These are phyloP conservation scores for Colletotrichum kahawae DNA, from an alignment of 2,329 filamentous ascomycete genomes.

Conservation along the genomic window DNA sequence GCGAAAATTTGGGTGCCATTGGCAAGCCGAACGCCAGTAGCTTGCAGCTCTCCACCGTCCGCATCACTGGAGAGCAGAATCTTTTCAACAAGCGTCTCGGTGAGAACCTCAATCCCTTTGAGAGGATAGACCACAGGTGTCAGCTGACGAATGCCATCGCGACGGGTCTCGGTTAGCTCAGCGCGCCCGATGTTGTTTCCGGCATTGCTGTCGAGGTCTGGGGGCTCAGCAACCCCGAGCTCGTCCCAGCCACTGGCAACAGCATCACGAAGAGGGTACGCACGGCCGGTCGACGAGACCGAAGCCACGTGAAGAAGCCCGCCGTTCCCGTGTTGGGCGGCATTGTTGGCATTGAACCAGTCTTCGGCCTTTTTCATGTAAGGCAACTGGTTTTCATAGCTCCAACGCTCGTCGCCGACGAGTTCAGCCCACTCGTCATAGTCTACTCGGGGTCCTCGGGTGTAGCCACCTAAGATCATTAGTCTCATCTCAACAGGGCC, in stretches of 20 bases:
- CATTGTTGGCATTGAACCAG: conserved; percentile 29
- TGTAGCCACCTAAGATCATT: conserved; percentile 37
- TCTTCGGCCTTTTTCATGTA: conserved; percentile 16
- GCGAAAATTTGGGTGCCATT: conserved; percentile 27
- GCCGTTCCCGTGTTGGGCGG: conserved; percentile 42
- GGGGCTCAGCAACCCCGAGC: conserved; percentile 36
- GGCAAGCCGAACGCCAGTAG: conserved; percentile 31
- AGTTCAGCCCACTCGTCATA: conserved; percentile 47
- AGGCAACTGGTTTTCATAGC: conserved; percentile 39
- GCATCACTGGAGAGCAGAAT: conserved; percentile 13
- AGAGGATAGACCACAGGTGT: conserved; percentile 29
- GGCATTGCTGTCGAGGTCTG: conserved; percentile 28
- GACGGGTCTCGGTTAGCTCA: conserved; percentile 30
- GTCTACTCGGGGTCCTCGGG: conserved; percentile 46
- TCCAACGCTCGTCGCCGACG: conserved; percentile 39
- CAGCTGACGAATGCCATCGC: conserved; percentile 27
- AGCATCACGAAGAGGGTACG: conserved; percentile 41
- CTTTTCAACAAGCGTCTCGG: conserved; percentile 28
- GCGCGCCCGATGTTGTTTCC: conserved; percentile 36
- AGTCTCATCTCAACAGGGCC: background rate
- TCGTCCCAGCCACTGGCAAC: conserved; percentile 43
- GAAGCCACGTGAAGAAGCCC: conserved; percentile 40
- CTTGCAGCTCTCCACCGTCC: background rate
- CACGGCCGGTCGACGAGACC: conserved; percentile 33
- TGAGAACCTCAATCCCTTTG: conserved; percentile 28